These are phyloP conservation scores for Claviceps africana DNA, from an alignment of 2,329 filamentous ascomycete species.

Conservation along the genomic window DNA sequence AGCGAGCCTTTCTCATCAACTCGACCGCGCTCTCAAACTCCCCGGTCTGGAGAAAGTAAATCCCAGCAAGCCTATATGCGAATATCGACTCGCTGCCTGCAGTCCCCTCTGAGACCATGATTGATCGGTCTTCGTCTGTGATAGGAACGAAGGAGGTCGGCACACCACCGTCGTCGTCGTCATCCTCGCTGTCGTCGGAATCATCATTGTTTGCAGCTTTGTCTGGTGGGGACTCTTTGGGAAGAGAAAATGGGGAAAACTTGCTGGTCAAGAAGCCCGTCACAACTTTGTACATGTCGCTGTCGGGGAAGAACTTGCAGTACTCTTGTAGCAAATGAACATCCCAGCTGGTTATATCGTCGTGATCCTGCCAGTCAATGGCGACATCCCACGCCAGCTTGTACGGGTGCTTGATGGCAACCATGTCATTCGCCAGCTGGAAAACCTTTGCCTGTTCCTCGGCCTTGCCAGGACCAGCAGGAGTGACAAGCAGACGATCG, in stretches of 20 bases:
- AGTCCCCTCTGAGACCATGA: slow-evolving; percentile 68
- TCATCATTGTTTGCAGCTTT: slow-evolving; percentile 16
- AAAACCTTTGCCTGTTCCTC: slow-evolving; percentile 59
- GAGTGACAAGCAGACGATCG: slow-evolving; percentile 59
- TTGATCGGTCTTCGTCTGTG: slow-evolving; percentile 62
- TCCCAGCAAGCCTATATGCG: slow-evolving; percentile 67
- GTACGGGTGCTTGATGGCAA: slow-evolving; percentile 87
- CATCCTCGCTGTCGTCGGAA: slow-evolving; percentile 44
- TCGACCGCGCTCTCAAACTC: slow-evolving; percentile 75
- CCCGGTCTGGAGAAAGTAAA: slow-evolving; percentile 73
- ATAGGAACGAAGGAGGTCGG: slow-evolving; percentile 42
- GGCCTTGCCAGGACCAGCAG: slow-evolving; percentile 48
- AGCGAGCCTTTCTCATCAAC: slow-evolving; percentile 59
- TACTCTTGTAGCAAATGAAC: slow-evolving; percentile 66
- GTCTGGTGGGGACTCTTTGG: slow-evolving; percentile 10
- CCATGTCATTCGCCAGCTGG: slow-evolving; percentile 77
- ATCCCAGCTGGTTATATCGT: slow-evolving; percentile 64
- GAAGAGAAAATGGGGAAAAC: slow-evolving; percentile 62
- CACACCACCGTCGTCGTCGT: slow-evolving; percentile 43
- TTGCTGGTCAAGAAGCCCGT: slow-evolving; percentile 70
- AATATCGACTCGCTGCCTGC: slow-evolving; percentile 56
- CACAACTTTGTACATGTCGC: slow-evolving; percentile 69
- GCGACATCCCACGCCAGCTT: slow-evolving; percentile 81
- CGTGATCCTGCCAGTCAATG: slow-evolving; percentile 76
- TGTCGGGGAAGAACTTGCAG: slow-evolving; percentile 68